Base-by-base conservation (phyloP, 208 protist species). In the Leishmania gerbilli region DNA sequence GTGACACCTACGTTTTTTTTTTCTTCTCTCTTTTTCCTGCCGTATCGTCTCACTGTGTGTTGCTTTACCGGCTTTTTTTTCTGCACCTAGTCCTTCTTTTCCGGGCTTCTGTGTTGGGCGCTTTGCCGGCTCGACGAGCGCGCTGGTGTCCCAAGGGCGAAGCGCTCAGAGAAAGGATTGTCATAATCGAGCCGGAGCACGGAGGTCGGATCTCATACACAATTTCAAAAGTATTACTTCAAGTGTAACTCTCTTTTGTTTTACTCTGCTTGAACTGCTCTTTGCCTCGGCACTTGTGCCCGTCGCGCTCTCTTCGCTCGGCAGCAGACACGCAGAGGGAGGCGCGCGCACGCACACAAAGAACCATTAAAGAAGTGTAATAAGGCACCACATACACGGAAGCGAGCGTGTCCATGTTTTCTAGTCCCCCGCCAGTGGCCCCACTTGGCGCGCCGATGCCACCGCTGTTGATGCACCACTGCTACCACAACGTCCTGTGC, bases 401-500 rank as follows among this genome's bases (percentile, higher is more conserved):
- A 76, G 24, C 13, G 24, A 51, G 8, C 9, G 27, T 67, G 53
- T 1, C 24, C 37, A 85, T 85, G 71, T 81, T 81, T 47, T 76
- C 81, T 40, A 67, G 60, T 74, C 49, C 76, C 69, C 24, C 31
- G 15, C 62, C 72, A 13, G 74, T 81, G 37, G 76, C 19, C 3
- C 65, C 76, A 51, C 42, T 37, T 40, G 65, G 71, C 13, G 64
- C 53, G 31, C 37, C 56, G 53, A 74, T 80, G 31, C 21, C 64
- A 15, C 58, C 37, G 19, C 74, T 84, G 34, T 75, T 72, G 1
- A 84, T 80, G 49, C 92, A 97, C 76, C 69, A 58, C n/a, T 95
- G 92, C 75, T 74, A 84, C 47, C 49, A 76, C 53, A 89, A 84
- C 62, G 76, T 88, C 6, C 76, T 80, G 56, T 95, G 93, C 82